A percentile compares a stretch with the other conserved stretches of the same genome.
These are phyloP conservation scores for Erysimum cheiri DNA, from an alignment of 441 rosid species.

Conservation along the genomic window DNA sequence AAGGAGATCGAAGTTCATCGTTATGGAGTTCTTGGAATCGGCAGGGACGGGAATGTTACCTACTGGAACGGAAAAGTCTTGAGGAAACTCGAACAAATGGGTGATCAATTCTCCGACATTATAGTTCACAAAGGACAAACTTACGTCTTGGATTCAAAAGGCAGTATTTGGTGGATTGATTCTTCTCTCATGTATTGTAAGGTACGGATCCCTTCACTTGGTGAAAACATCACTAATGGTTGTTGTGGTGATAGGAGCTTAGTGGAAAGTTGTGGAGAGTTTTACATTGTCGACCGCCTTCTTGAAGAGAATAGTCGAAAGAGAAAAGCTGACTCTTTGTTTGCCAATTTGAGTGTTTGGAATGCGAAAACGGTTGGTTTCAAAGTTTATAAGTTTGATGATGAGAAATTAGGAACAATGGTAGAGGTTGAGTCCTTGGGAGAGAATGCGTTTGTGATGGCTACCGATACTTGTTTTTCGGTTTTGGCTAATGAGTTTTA, in stretches of 20 bases:
- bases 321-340: not conserved
- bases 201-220: slow-evolving; percentile 40
- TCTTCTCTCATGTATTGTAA: slow-evolving; percentile 19
- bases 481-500: slow-evolving; percentile 41
- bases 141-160: slow-evolving; percentile 38
- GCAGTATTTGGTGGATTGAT: slow-evolving; percentile 39
- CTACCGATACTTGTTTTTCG: slow-evolving; percentile 31
- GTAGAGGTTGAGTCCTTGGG: slow-evolving; percentile 31
- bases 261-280: slow-evolving; percentile 47
- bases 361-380: not conserved
- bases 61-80: slow-evolving; percentile 30
- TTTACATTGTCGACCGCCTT: slow-evolving; percentile 49
- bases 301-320: not conserved
- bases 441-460: slow-evolving; percentile 21
- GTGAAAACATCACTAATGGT: not conserved
- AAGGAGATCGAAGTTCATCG: not conserved
- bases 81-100: not conserved
- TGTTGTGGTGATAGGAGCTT: slow-evolving; percentile 8
- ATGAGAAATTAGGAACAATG: slow-evolving; percentile 40
- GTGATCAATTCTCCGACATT: not conserved
- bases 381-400: slow-evolving; percentile 38
- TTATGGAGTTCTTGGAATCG: slow-evolving; percentile 6
- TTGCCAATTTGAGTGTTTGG: not conserved
- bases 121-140: slow-evolving; percentile 18
- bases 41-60: slow-evolving; percentile 2